These are phyloP conservation scores for Beta macrorhiza DNA, from an alignment of 179 eudicot genomes.

Conservation along the genomic window DNA sequence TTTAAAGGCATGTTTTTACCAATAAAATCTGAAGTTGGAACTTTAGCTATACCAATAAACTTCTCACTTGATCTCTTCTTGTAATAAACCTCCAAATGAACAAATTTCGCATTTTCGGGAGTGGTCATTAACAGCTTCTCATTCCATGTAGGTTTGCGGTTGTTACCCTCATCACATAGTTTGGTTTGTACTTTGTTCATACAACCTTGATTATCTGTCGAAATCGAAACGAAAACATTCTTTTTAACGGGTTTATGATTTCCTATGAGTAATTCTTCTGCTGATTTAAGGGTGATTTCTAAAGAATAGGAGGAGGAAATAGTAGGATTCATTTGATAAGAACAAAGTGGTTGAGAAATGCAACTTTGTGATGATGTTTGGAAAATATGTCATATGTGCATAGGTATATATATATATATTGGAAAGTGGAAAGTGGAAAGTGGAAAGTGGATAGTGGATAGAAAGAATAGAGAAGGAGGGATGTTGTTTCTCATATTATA, in stretches of 20 bases:
- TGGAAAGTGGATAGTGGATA: neutral
- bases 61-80: constrained; percentile 27
- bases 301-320: constrained; percentile 20
- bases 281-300: constrained; percentile 49
- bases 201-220: constrained; percentile 21
- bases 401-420: neutral
- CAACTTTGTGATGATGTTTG: neutral
- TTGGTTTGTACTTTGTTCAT: constrained; percentile 17
- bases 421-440: too few relatives aligned
- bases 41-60: constrained; percentile 43
- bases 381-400: too few relatives aligned
- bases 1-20: constrained; percentile 42
- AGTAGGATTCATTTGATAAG: neutral
- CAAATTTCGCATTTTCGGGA: constrained; percentile 35
- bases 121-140: constrained; percentile 39
- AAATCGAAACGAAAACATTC: constrained; percentile 41
- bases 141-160: constrained; percentile 53
- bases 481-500: constrained; percentile 18
- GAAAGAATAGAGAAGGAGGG: constrained; percentile 47
- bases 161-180: constrained; percentile 28
- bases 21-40: constrained; percentile 59
- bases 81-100: constrained; percentile 45
- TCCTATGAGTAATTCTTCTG: constrained; percentile 36
- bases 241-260: constrained; percentile 36
- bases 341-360: neutral